Evolutionary conservation across 2,329 filamentous ascomycete genomes (phyloP), one percentile per base, ranked within the genome.

Genomic region (Sporothrix humicola): DNA sequence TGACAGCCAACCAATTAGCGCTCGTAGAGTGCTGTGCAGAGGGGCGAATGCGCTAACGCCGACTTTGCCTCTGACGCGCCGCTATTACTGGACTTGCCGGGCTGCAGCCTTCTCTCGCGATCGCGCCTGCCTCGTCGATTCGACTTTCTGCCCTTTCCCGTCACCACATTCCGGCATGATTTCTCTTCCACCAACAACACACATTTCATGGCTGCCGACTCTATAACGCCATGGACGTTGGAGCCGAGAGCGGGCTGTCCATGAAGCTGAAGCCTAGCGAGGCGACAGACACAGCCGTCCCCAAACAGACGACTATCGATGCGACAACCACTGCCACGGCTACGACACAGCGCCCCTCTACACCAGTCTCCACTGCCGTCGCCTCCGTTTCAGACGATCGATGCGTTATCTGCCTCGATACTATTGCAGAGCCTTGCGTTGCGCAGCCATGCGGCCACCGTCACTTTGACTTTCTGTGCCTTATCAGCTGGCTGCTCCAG

Each of bases 351-450:
- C n/a, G 13, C 3, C 31, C 52, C 42, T 59, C 52, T 2, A 6
- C 68, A 7, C 54, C 68, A 10, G 3, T 31, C 20, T 59, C 66
- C 9, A 54, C 66, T 12, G n/a, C 66, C 9, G 26, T 31, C 10
- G 26, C 48, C 31, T 31, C 46, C 17, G 23, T 50, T 0, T n/a
- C 50, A 31, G 77, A 78, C 68, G 76, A 80, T 76, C 89, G 87
- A 79, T 98, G 95, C 81, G 93, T 97, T 76, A 96, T 98, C 81
- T 98, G 95, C 81, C 89, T 98, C 75, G 92, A 95, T 73, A 79
- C 83, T 71, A 86, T 97, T 78, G 89, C 89, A 10, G 93, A 96
- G 78, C 83, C 88, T 71, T 94, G 92, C 76, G 85, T 91, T 69
- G 89, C 93, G 8, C 83, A 87, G 23, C 94, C 95, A 8, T 98